Base-by-base conservation (phyloP, 2,329 filamentous ascomycete genomes). In the Epichloe elymi region DNA sequence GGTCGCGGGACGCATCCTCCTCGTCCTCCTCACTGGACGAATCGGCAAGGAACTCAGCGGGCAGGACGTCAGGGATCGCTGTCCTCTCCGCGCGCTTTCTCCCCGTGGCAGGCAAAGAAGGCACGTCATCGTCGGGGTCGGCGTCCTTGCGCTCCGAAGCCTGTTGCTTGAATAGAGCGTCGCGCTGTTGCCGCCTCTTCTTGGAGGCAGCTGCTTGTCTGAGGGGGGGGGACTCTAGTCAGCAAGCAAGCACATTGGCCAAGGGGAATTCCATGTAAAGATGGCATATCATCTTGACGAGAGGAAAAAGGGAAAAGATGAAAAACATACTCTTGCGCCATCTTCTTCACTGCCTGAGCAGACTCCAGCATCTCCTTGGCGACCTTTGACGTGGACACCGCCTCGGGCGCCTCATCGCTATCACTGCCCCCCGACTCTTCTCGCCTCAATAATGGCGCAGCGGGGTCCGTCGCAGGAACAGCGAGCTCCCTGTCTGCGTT, bases 371-470 rank as follows among this genome's bases (percentile, higher is more conserved):
- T 66, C 53, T 73, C 66, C 14, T 66, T 69, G 1, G 74, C 75
- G 3, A 71, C 74, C 46, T 69, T 68, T 12, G 65, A 62, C 1
- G 75, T 76, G 0, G 78, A 80, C n/a, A 81, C 71, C 3, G 74
- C 77, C 62, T 81, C 78, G 8, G 78, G 78, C 0, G 76, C 76
- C 46, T 74, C 76, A 49, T 80, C 76, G 42, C 71, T 72, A 11
- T 69, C 68, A 3, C 71, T 64, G 3, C 69, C 67, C 1, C 67
- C 66, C 3, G 68, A 65, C 4, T 62, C 58, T 15, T 63, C 60
- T 1, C 57, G 51, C 15, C 57, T 56, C 12, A 40, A 49, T 10
- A 40, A 49, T 10, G 57, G 41, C 50, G 60, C 54, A 40, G 50
- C 39, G 6, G 53, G 14, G 20, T 26, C 7, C 3, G 49, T 26